Evolutionary conservation across 306 rosid species (phyloP), one percentile per base, ranked within the genome.

Genomic region (Datisca glomerata): DNA sequence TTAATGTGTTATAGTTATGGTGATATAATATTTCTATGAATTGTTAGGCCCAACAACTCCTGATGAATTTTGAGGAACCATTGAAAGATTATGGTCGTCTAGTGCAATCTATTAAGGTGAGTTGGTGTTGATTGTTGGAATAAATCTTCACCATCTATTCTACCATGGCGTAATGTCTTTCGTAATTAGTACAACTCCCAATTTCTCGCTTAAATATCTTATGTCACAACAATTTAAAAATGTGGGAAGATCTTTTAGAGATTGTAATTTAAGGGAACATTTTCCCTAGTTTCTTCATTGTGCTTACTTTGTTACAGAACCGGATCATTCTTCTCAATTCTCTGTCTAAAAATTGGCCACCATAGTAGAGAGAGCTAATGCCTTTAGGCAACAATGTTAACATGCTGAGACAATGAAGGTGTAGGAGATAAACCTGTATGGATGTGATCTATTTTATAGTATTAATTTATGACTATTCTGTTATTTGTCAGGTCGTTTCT

Each of bases 381-480:
- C 96, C 52, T 91, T 84, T 75, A 71, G 83, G 70, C 81, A 81
- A 59, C 98, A 91, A 47, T 91, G 98, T 69, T 91, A 91, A 71
- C 71, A 84, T 54, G 76, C 94, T 31, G 98, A 91, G 69, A 91
- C 96, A 51, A 53, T 72, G 54, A 91, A 80, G 81, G 67, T 91
- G 81, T 71, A 84, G 75, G 96, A 91, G 85, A 84, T 91, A 66
- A 80, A 84, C 59, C 75, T 91, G 98, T 91, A 91, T 47, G 80
- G 40, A 28, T 32, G 41, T 17, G 10, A 31, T 11, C 36, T 31
- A n/a, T n/a, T n/a, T n/a, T n/a, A n/a, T n/a, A n/a, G n/a, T n/a
- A n/a, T n/a, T n/a, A n/a, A n/a, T n/a, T n/a, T n/a, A n/a, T n/a
- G n/a, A n/a, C n/a, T n/a, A n/a, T n/a, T n/a, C n/a, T n/a, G n/a